Evolutionary conservation across 192 early-diverging fungal species (phyloP).

Genomic region (Cladochytrium replicatum): DNA sequence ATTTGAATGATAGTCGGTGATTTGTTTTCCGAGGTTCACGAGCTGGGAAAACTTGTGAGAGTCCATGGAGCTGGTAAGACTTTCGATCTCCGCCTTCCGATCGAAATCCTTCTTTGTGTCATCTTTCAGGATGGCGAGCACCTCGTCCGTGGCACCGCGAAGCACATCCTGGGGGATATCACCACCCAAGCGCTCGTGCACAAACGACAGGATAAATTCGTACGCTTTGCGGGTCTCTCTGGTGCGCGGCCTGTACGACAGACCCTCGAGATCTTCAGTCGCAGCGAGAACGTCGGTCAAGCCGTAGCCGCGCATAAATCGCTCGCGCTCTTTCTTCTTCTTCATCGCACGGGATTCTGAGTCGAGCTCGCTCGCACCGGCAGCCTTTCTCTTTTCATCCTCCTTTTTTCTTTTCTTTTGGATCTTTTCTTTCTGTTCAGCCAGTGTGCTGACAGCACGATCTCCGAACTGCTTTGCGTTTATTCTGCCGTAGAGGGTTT

Average conservation of each 20-base stretch:
- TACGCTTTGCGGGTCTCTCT: slow-evolving; percentile 81
- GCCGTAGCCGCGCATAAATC: slow-evolving; percentile 44
- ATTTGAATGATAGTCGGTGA: slow-evolving; percentile 77
- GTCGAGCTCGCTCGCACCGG: slow-evolving; percentile 18
- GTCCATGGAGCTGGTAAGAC: slow-evolving; percentile 55
- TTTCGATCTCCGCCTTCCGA: slow-evolving; percentile 75
- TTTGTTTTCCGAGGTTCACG: slow-evolving; percentile 85
- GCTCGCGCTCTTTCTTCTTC: slow-evolving; percentile 22
- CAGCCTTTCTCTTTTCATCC: slow-evolving; percentile 39
- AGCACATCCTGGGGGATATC: slow-evolving; percentile 90
- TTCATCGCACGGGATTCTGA: slow-evolving; percentile 13
- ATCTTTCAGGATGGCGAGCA: slow-evolving; percentile 72
- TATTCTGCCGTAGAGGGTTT: slow-evolving; percentile 80
- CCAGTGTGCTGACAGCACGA: slow-evolving; percentile 56
- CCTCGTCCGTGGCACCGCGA: slow-evolving; percentile 77
- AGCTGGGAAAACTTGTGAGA: slow-evolving; percentile 80
- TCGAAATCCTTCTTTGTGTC: slow-evolving; percentile 80
- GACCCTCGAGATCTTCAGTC: slow-evolving; percentile 76
- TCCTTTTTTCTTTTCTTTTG: slow-evolving; percentile 48
- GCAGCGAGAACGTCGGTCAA: slow-evolving; percentile 70
- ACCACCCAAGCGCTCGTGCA: slow-evolving; percentile 64
- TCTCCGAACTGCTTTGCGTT: slow-evolving; percentile 78
- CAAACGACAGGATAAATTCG: slow-evolving; percentile 79
- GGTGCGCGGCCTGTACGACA: slow-evolving; percentile 79
- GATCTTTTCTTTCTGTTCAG: slow-evolving; percentile 46